Base-by-base conservation (phyloP, 208 protist species). In the Endotrypanum monterogeii region DNA sequence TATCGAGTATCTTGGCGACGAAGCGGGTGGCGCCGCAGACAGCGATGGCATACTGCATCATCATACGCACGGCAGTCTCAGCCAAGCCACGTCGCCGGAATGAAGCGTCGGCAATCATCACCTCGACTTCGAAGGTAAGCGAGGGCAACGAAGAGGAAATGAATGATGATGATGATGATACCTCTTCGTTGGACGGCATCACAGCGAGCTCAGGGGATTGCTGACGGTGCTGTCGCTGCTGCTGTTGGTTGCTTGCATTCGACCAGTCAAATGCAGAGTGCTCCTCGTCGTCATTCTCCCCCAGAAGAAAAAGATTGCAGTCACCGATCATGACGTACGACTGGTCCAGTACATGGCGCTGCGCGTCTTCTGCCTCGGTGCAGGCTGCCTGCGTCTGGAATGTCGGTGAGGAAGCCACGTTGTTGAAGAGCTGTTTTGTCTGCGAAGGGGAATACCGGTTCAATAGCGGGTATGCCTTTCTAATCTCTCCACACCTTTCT, bases 291-390 rank as follows among this genome's bases (percentile, higher is more conserved):
- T 48, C 57, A 1, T 74, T 60, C n/a, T 86, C 83, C 52, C 76
- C 80, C 35, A 93, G 77, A 39, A 96, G 52, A 62, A 98, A 98
- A 14, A 96, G 72, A 78, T 98, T 98, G 83, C 93, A 95, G 75
- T 98, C 96, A 1, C 96, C 96, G 54, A 96, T 81, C 92, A 96
- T 91, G 16, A 80, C 71, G 41, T 78, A 89, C 25, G 71, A 39
- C 51, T 71, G 71, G 18, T 46, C 61, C 6, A 48, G 52, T 25
- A 66, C 60, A 39, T 28, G 58, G 37, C 12, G 30, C 46, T 35
- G n/a, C 54, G 39, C 44, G 57, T 52, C 56, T 20, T 35, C 44
- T 35, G 11, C 32, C 39, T 16, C 18, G 46, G 39, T 20, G 1
- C 32, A 62, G 32, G 18, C 37, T 18, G 20, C 60, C 44, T 44